These are phyloP conservation scores for Mycena sanguinolenta DNA, from an alignment of 768 basidiomycete genomes.

Conservation along the genomic window DNA sequence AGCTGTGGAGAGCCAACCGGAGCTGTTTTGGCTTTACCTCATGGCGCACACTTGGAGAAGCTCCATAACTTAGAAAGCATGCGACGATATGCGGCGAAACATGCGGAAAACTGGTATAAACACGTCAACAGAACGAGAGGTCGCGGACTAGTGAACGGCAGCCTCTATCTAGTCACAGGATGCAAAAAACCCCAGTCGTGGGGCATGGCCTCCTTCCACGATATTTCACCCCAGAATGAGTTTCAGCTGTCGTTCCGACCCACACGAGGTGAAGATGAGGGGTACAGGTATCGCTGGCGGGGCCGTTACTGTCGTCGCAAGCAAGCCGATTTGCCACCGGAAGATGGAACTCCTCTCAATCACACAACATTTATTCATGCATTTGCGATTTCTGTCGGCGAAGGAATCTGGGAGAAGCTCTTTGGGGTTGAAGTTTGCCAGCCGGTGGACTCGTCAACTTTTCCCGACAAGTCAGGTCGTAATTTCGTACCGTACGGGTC, in stretches of 20 bases:
- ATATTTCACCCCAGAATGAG: neutral
- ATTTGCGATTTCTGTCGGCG: conserved; percentile 14
- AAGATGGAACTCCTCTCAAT: conserved; percentile 3
- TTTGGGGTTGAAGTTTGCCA: conserved; percentile 3
- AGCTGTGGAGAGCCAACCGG: conserved; percentile 12
- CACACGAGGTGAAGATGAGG: neutral
- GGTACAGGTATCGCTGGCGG: conserved; percentile 5
- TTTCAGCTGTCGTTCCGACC: conserved; percentile 18
- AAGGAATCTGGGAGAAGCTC: conserved; percentile 10
- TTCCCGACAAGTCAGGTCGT: neutral
- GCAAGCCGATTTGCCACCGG: neutral
- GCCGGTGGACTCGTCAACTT: neutral
- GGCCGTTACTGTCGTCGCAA: neutral
- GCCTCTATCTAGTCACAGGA: conserved; percentile 40
- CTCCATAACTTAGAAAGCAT: conserved; percentile 20
- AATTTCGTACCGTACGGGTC: neutral
- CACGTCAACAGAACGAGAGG: conserved; percentile 32
- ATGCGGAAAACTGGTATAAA: conserved; percentile 39
- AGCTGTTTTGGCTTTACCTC: conserved; percentile 37
- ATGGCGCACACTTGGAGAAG: conserved; percentile 33
- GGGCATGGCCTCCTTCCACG: conserved; percentile 36
- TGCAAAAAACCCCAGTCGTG: conserved; percentile 38
- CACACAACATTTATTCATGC: conserved; percentile 24
- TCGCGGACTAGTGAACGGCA: conserved; percentile 27
- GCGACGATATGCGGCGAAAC: conserved; percentile 27